Base-by-base conservation (phyloP, 768 basidiomycete genomes). In the Neoboletus magnificus region DNA sequence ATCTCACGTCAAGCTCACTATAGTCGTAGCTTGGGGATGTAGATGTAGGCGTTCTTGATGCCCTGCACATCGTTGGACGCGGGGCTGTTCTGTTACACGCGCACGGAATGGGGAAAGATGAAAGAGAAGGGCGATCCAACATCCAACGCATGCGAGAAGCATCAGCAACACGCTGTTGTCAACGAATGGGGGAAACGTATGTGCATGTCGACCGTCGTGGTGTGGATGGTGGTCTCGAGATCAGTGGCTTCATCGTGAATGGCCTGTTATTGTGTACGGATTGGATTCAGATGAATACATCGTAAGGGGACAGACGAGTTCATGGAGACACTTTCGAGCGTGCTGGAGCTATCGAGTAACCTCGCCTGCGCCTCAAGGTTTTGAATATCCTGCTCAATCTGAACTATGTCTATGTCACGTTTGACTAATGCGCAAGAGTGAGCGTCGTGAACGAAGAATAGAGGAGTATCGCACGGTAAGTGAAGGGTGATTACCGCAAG, bases 401-500 rank as follows among this genome's bases (percentile, higher is more conserved):
- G 4, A 7, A 2, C 4, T 3, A 5, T 13, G 44, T 45, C 4
- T 3, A 5, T 13, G 44, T 45, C 52, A 35, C 52, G 57, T 44
- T 44, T 56, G 44, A 54, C 42, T 1, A 50, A 57, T n/a, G 6
- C 5, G 54, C 64, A 36, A 59, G 4, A 39, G 46, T 3, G 41
- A 66, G 57, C 6, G 39, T 40, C 40, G 56, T 36, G 15, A 63
- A 44, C 12, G 52, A 63, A 8, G 45, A 32, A 27, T n/a, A 52
- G 27, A 63, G 33, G 42, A 52, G 25, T 56, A 64, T 66, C 23
- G 40, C 1, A 29, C 1, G 33, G 15, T n/a, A 18, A 50, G 25
- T 10, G 44, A 39, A 36, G 15, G 27, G 5, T 3, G 29, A 8
- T 29, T 20, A 15, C 9, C 18, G 22, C 5, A 5, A 11, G 1